Base-by-base conservation (phyloP, 1,284 basidiomycete species). In the Cryptococcus amylolentus region DNA sequence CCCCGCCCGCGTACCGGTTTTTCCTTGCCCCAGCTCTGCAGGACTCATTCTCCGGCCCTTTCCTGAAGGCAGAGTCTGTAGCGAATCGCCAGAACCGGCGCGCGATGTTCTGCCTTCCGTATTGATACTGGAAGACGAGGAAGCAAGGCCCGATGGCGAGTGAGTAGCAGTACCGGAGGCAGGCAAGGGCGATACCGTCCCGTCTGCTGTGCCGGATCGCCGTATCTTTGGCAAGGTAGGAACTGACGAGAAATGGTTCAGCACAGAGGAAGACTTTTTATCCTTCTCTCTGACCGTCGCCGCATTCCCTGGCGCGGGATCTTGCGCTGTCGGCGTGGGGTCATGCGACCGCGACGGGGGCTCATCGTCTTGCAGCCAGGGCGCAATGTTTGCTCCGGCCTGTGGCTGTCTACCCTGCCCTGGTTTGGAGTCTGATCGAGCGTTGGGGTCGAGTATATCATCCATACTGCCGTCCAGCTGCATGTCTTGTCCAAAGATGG, bases 331-430 rank as follows among this genome's bases (percentile, higher is more conserved):
- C 13, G 63, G 45, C 9, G 54, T 23, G 16, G 58, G 47, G 16
- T 46, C 53, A 48, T 48, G 23, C 10, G 45, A 13, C 23, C 46
- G 48, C 18, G 51, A 10, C 6, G 51, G 20, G n/a, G 61, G 56
- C 39, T 45, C 48, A 57, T 72, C 72, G 28, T 76, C 74, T 52
- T 63, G 61, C 26, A 74, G 55, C 74, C 74, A 76, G 8, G 74
- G 74, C 8, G 74, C 74, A 49, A 76, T 73, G 55, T 73, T 76
- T 18, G 68, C 62, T 1, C 58, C 64, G 7, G 67, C 70, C 40
- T 57, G 67, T 23, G 61, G 64, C 4, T 58, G 42, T 8, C 53
- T 51, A 13, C 31, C 42, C 28, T 40, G 12, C 41, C 50, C 51
- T 12, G 56, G 31, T 44, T 37, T 27, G 28, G 31, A 57, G 40